Evolutionary conservation across 2,329 filamentous ascomycete species (phyloP).

Genomic region (Laburnicola sp.): DNA sequence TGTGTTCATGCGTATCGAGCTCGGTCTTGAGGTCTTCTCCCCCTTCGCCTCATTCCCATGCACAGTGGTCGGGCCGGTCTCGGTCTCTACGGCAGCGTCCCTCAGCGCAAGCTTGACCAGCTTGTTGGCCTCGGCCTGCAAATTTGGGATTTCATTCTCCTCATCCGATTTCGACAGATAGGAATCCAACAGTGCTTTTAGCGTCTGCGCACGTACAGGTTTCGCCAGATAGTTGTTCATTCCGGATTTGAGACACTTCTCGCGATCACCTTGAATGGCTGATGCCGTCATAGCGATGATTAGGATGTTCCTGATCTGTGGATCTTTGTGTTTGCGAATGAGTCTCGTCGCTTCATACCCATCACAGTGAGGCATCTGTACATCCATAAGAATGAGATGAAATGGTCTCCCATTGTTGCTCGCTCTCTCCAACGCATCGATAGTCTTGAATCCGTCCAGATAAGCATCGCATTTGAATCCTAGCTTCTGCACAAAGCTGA

Average conservation of each 20-base stretch:
- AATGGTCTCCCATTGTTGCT: constrained; percentile 75
- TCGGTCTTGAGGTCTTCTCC: constrained; percentile 7
- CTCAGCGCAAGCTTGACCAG: constrained; percentile 44
- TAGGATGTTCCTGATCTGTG: constrained; percentile 77
- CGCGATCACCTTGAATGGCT: constrained; percentile 89
- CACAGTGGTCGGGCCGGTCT: background rate
- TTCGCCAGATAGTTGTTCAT: constrained; percentile 99
- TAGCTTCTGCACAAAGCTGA: constrained; percentile 83
- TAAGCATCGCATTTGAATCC: constrained; percentile 88
- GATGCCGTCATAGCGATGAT: constrained; percentile 97
- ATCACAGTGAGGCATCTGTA: constrained; percentile 92
- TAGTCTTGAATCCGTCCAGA: constrained; percentile 84
- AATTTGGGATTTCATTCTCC: constrained; percentile 41
- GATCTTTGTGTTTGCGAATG: constrained; percentile 74
- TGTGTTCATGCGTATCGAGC: constrained; percentile 15
- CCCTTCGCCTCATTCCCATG: background rate
- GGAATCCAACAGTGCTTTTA: constrained; percentile 79
- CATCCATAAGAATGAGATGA: constrained; percentile 92
- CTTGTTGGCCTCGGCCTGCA: constrained; percentile 52
- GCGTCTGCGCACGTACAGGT: constrained; percentile 83
- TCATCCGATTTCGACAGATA: constrained; percentile 60
- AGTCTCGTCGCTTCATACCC: constrained; percentile 89
- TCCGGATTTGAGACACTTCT: constrained; percentile 91
- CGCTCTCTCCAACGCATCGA: constrained; percentile 78
- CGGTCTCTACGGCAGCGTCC: constrained; percentile 15